A percentile compares a stretch with the other conserved stretches of the same genome.
Conservation (phyloP, 2,329 filamentous ascomycete genomes). For the Orbilia javanica region DNA sequence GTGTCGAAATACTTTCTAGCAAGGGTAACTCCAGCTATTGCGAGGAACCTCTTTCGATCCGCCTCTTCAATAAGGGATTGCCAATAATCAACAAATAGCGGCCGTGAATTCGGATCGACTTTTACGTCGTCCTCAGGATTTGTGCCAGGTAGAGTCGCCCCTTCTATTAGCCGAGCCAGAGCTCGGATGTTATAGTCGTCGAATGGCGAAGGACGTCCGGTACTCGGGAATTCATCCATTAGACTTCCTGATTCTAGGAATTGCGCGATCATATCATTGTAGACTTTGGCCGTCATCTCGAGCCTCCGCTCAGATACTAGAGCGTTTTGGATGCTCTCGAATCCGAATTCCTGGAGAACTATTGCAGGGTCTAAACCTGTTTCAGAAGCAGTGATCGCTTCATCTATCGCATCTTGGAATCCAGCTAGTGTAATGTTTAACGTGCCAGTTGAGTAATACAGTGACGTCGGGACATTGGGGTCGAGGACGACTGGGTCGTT, state of each 20-base stretch:
- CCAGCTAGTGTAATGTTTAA: neutral
- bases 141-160: neutral
- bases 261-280: neutral
- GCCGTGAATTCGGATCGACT: neutral
- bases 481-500: neutral
- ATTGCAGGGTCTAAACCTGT: neutral
- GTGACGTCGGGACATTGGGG: neutral
- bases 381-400: neutral
- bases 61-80: neutral
- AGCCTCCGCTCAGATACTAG: neutral
- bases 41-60: neutral
- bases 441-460: conserved; percentile 12
- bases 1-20: conserved; percentile 1
- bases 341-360: neutral
- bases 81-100: conserved; percentile 16
- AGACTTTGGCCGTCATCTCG: neutral
- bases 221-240: conserved; percentile 21
- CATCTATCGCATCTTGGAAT: neutral
- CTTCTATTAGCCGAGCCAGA: conserved; percentile 18
- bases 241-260: neutral
- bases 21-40: neutral
- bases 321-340: neutral
- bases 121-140: neutral
- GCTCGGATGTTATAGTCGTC: conserved; percentile 6
- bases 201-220: neutral